These are phyloP conservation scores for Hypericum androsaemum DNA, from an alignment of 345 rosid species.

Conservation along the genomic window DNA sequence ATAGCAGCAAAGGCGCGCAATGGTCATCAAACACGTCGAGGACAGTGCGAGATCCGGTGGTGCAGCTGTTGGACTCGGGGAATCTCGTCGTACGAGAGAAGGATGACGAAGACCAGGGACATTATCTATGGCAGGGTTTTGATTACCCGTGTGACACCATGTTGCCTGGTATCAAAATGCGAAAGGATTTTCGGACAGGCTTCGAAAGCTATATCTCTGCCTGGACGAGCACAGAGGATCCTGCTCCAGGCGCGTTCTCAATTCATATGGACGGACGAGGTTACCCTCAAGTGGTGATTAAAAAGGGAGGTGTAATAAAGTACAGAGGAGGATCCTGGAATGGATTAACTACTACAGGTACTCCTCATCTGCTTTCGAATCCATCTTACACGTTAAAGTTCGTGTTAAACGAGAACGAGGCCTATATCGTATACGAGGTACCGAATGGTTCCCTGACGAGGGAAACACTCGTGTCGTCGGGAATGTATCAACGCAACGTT, in stretches of 20 bases:
- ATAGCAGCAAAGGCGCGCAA: background rate
- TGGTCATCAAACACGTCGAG: background rate
- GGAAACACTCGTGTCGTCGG: background rate
- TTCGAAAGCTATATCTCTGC: background rate
- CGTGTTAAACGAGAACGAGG: background rate
- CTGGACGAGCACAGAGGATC: conserved; percentile 4
- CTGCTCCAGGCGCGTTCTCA: background rate
- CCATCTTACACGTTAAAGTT: background rate
- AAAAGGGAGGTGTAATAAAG: background rate
- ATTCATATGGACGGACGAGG: background rate
- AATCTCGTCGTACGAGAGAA: conserved; percentile 2
- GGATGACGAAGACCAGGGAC: background rate
- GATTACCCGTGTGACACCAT: conserved; percentile 1
- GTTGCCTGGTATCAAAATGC: conserved; percentile 6
- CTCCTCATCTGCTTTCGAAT: background rate
- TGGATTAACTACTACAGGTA: background rate
- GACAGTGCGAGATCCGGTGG: background rate
- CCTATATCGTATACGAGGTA: background rate
- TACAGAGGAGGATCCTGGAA: conserved; percentile 3
- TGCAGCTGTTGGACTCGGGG: background rate
- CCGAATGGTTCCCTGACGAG: background rate
- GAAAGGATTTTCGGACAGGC: background rate
- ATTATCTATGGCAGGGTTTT: conserved; percentile 10
- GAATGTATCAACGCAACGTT: background rate
- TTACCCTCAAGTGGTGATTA: background rate